These are phyloP conservation scores for Eimeria sp. DNA, from an alignment of 169 alveolate species.

Conservation along the genomic window DNA sequence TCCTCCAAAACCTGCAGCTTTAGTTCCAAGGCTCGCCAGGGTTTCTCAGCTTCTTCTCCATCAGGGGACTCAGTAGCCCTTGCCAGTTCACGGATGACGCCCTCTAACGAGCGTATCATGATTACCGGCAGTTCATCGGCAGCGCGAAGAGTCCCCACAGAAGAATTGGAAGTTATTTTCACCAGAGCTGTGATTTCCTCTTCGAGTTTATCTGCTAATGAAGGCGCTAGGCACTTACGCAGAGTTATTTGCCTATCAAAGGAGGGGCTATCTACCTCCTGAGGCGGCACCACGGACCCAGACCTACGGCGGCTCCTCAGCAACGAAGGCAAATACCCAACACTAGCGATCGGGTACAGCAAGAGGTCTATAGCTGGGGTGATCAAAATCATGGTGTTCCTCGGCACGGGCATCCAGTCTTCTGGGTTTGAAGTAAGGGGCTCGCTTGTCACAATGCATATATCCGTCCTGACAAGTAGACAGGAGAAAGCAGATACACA, in stretches of 20 bases:
- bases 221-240: conserved; percentile 30
- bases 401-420: conserved; percentile 84
- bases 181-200: neutral
- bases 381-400: conserved; percentile 74
- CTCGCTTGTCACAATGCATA: conserved; percentile 82
- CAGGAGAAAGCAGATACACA: too few species aligned
- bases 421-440: conserved; percentile 80
- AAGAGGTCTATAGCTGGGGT: conserved; percentile 76
- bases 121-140: conserved; percentile 58
- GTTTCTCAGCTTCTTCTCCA: conserved; percentile 15
- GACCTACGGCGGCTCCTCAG: conserved; percentile 49
- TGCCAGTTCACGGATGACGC: conserved; percentile 24
- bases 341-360: conserved; percentile 77
- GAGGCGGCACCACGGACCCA: neutral
- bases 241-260: conserved; percentile 21
- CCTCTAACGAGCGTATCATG: conserved; percentile 56
- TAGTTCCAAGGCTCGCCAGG: conserved; percentile 34
- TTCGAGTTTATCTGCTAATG: conserved; percentile 43
- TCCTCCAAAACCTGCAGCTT: conserved; percentile 40
- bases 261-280: neutral
- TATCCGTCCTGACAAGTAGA: conserved; percentile 66
- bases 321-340: conserved; percentile 60
- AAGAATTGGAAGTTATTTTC: neutral
- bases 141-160: conserved; percentile 5
- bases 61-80: neutral